Base-by-base conservation (phyloP, 164 flowering plant species). In the Berberis thunbergii region DNA sequence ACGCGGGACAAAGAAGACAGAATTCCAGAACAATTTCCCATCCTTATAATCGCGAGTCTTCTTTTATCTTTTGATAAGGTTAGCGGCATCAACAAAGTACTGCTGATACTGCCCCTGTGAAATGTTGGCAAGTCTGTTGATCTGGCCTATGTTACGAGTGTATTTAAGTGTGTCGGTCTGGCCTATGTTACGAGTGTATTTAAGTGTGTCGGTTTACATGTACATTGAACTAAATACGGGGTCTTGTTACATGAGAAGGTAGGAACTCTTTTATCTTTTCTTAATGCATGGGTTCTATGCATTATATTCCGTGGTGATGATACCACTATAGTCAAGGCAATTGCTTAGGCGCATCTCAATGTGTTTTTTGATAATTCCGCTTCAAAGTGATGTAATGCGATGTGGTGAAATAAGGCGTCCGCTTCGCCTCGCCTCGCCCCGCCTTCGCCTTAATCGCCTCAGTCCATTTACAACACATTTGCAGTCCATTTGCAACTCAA, bases 181-280 rank as follows among this genome's bases (percentile, higher is more conserved):
- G n/a, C n/a, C n/a, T n/a, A 41, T 67, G 8, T 39, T 60, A 43
- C 43, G 62, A 40, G 43, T 10, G 44, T 64, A 3, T 54, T 49
- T 38, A 38, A 13, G 48, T 26, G 59, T 49, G 9, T 39, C 26
- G 26, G 26, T 49, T 46, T 58, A 43, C 66, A 62, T 62, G 65
- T 62, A 62, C 44, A 62, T 46, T 57, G n/a, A 49, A 56, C 45
- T 56, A 61, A 55, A 62, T 40, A 62, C 7, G 41, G 61, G 44
- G 11, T 4, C 13, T 61, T 55, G 54, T 56, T 11, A 60, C 66
- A 48, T 11, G 54, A 67, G 59, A 66, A 57, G 42, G 48, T 64
- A 56, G 64, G 53, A 48, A 38, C n/a, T 41, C 4, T 58, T 57
- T 8, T 39, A 39, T 59, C 4, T n/a, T 4, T 66, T 60, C 50